A percentile compares a stretch with the other conserved stretches of the same genome.
Conservation (phyloP, 169 alveolate genomes). For the Plasmodium coatneyi region DNA sequence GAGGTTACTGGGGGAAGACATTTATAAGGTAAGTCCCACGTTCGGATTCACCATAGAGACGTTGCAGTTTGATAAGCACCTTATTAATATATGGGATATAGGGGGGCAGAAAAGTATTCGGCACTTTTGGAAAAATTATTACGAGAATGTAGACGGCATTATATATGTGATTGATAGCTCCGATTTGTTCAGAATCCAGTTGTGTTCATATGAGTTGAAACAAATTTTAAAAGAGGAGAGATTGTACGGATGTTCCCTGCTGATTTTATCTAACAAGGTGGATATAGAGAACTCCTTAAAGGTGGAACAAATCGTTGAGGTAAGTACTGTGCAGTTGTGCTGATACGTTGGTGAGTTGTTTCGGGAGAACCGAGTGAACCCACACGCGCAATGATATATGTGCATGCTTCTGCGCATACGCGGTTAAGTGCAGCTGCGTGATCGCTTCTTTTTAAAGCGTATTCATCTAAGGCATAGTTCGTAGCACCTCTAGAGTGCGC, state of each 20-base stretch:
- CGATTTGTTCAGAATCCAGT: constrained; percentile 95
- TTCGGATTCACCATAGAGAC: constrained; percentile 96
- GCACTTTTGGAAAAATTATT: constrained; percentile 99
- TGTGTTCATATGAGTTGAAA: constrained; percentile 95
- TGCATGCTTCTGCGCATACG: not conserved
- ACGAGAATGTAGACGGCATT: constrained; percentile 98
- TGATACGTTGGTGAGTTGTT: not conserved
- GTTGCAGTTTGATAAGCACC: constrained; percentile 85
- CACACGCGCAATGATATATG: not conserved
- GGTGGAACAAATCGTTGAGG: constrained; percentile 75
- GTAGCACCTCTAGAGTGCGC: not conserved
- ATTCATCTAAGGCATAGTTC: not conserved
- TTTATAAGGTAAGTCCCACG: constrained; percentile 93
- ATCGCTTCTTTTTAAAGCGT: not conserved
- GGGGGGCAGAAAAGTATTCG: constrained; percentile 99
- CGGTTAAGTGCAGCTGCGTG: not conserved
- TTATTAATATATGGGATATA: constrained; percentile 98
- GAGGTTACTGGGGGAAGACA: constrained; percentile 94
- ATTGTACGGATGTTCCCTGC: constrained; percentile 88
- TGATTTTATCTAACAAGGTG: constrained; percentile 57
- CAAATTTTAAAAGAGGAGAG: constrained; percentile 95
- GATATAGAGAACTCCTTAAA: constrained; percentile 66
- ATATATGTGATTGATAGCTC: constrained; percentile 98
- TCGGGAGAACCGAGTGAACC: not conserved
- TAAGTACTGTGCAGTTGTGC: not conserved